Evolutionary conservation across 2,329 filamentous ascomycete genomes (phyloP).

Genomic region (Talaromyces sp.): DNA sequence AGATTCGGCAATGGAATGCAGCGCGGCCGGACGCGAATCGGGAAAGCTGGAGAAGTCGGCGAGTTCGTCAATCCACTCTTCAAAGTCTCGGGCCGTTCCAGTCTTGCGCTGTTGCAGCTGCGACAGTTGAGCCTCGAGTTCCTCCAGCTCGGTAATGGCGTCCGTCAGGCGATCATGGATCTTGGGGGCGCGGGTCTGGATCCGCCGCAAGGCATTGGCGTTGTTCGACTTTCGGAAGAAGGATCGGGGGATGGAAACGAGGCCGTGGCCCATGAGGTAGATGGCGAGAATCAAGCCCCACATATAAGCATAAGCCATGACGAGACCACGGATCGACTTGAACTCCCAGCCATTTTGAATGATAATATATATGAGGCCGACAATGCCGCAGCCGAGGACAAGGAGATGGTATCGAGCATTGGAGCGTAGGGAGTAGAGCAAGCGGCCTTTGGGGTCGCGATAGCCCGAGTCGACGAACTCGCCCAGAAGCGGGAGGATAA

Average conservation of each 20-base stretch:
- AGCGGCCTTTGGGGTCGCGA: constrained; percentile 73
- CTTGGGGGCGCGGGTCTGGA: constrained; percentile 75
- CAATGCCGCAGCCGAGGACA: constrained; percentile 63
- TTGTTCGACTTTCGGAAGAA: constrained; percentile 77
- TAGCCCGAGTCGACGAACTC: constrained; percentile 95
- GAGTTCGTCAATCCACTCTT: constrained; percentile 95
- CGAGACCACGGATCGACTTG: constrained; percentile 69
- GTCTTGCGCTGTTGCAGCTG: constrained; percentile 78
- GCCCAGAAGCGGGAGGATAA: constrained; percentile 85
- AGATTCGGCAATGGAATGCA: constrained; percentile 33
- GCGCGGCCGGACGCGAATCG: constrained; percentile 49
- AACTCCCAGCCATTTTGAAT: constrained; percentile 70
- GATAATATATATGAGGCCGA: constrained; percentile 79
- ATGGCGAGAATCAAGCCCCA: constrained; percentile 91
- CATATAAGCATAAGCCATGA: constrained; percentile 92
- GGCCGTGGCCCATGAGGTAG: constrained; percentile 94
- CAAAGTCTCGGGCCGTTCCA: constrained; percentile 68
- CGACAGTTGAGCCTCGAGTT: constrained; percentile 73
- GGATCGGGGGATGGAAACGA: constrained; percentile 82
- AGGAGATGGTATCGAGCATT: constrained; percentile 89
- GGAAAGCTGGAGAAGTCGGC: constrained; percentile 69
- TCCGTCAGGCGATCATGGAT: constrained; percentile 86
- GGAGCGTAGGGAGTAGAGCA: constrained; percentile 77
- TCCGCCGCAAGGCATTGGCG: constrained; percentile 64
- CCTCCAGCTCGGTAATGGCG: constrained; percentile 71